Evolutionary conservation across 2,329 filamentous ascomycete genomes (phyloP).

Genomic region (Fusarium metavorans): DNA sequence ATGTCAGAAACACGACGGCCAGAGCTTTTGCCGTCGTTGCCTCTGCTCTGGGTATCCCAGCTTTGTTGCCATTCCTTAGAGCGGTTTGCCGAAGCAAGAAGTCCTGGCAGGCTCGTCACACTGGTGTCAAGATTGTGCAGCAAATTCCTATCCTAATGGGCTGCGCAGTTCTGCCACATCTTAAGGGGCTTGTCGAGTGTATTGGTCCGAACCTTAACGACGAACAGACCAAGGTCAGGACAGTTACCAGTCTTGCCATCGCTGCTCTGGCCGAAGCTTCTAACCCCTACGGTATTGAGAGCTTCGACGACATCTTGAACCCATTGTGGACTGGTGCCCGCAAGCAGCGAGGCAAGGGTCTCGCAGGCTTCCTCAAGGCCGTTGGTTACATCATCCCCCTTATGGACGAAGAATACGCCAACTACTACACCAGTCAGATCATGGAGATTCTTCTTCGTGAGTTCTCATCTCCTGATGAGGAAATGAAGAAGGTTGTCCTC

Average conservation of each 20-base stretch:
- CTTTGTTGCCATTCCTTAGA: conserved; percentile 91
- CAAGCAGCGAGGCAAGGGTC: conserved; percentile 95
- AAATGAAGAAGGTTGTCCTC: conserved; percentile 99
- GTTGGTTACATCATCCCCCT: conserved; percentile 98
- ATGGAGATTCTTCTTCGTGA: conserved; percentile 98
- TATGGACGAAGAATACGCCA: conserved; percentile 99
- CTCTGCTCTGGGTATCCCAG: conserved; percentile 94
- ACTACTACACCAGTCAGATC: conserved; percentile 98
- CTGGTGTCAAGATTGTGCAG: conserved; percentile 98
- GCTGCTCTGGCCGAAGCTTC: conserved; percentile 95
- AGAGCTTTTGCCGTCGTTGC: conserved; percentile 97
- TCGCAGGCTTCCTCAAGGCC: conserved; percentile 96
- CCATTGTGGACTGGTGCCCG: conserved; percentile 96
- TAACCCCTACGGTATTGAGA: conserved; percentile 98
- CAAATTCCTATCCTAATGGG: conserved; percentile 99
- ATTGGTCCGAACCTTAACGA: conserved; percentile 97
- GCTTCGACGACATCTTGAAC: conserved; percentile 97
- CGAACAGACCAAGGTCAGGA: conserved; percentile 97
- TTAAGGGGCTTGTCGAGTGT: conserved; percentile 96
- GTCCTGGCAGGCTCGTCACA: conserved; percentile 98
- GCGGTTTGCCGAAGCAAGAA: conserved; percentile 98
- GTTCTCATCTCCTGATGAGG: conserved; percentile 96
- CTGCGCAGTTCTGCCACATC: conserved; percentile 92
- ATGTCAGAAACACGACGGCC: conserved; percentile 97
- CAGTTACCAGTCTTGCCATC: conserved; percentile 94